A percentile compares a stretch with the other conserved stretches of the same genome.
phyloP scores from a whole-genome alignment of 345 rosid genomes.

The Erodium maritimum region DNA sequence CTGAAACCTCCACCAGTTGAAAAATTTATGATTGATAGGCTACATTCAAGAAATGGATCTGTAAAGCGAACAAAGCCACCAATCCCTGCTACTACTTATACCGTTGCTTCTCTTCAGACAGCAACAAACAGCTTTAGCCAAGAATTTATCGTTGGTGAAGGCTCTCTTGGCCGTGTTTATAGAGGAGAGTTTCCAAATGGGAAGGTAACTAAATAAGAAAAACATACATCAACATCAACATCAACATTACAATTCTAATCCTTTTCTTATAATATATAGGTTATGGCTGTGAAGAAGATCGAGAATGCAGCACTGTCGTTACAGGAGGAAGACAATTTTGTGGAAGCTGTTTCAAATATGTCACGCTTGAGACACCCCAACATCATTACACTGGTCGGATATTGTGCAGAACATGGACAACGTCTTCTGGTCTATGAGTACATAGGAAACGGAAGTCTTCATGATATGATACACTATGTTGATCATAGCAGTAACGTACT shows the following conservation, averaged over 20 bases:
- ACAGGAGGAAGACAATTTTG: constrained; percentile 87
- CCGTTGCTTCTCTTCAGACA: constrained; percentile 77
- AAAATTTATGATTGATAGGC: constrained; percentile 45
- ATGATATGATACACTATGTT: constrained; percentile 70
- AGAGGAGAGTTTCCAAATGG: constrained; percentile 78
- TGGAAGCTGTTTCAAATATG: constrained; percentile 91
- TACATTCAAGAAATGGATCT: constrained; percentile 56
- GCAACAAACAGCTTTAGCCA: constrained; percentile 93
- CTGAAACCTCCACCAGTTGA: constrained; percentile 67
- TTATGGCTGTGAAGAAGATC: constrained; percentile 85
- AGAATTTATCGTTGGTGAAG: constrained; percentile 89
- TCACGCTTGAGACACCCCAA: constrained; percentile 91
- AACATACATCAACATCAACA: too few species aligned
- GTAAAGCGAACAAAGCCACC: constrained; percentile 60
- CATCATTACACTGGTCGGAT: constrained; percentile 69
- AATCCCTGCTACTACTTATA: constrained; percentile 62
- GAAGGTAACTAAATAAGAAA: constrained; percentile 78
- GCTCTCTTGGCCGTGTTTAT: constrained; percentile 96
- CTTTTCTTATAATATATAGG: too few species aligned
- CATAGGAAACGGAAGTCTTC: constrained; percentile 60
- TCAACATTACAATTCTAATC: too few species aligned
- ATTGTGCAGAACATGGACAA: constrained; percentile 92
- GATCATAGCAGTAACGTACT: constrained; percentile 60
- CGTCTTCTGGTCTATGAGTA: constrained; percentile 88
- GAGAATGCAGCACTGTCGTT: constrained; percentile 79